Base-by-base conservation (phyloP, 441 rosid genomes). In the Codiaeum variegatum region DNA sequence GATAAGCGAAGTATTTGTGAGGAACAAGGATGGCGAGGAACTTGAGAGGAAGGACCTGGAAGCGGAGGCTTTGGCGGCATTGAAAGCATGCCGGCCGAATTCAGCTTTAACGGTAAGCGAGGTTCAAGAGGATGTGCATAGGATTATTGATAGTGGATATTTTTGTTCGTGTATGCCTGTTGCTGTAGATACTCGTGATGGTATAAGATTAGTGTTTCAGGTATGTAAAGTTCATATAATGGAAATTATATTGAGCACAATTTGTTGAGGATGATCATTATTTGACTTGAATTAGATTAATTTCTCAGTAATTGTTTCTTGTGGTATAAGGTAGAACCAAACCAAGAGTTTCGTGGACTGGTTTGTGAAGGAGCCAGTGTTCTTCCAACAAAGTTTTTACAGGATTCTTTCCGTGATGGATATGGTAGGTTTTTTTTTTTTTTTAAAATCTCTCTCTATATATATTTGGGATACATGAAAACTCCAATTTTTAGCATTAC, bases 301-400 rank as follows among this genome's bases (percentile, higher is more conserved):
- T 77, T 42, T 60, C 60, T 76, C 44, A 32, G 66, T 71, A 29
- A 66, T 63, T 63, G 78, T 71, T 75, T 87, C 78, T 85, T 81
- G 85, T 83, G 88, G 79, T 84, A 83, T 78, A 90, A 95, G 99
- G 96, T 92, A 80, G 97, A 92, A 82, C 98, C 95, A 78, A 95
- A 95, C 82, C 97, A 91, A 80, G 98, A 89, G 83, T 91, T 92
- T 67, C 90, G 77, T 68, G 92, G 98, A 77, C 77, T 93, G 75
- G 95, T 91, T 26, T 95, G 96, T 71, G 98, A 95, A 81, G 95
- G 96, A 71, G 98, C 99, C 34, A 91, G 89, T 85, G 95, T 91
- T 76, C 95, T 92, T 84, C 97, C 98, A 31, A 67, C 96, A 0
- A 95, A 89, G 76, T 90, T 95, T 82, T 73, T 92, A 19, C 87